These are phyloP conservation scores for Casuarina glauca DNA, from an alignment of 306 rosid genomes.

Conservation along the genomic window DNA sequence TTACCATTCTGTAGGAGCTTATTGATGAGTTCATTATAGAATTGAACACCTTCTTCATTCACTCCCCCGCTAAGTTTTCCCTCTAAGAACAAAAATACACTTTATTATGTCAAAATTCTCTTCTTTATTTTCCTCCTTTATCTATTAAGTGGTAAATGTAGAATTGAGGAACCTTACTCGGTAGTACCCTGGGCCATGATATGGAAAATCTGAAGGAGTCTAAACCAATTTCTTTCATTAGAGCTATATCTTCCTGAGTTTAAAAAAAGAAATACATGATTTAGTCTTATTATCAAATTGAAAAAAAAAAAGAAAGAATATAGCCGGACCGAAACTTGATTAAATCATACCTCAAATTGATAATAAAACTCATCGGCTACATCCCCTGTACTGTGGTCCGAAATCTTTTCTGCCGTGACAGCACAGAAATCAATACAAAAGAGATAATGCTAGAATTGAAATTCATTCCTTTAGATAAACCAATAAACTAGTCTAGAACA, in stretches of 20 bases:
- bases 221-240: slow-evolving; percentile 49
- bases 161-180: slow-evolving; percentile 28
- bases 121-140: not conserved
- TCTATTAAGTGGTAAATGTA: not conserved
- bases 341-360: slow-evolving; percentile 38
- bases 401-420: slow-evolving; percentile 43
- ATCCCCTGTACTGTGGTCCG: slow-evolving; percentile 38
- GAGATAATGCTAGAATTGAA: not conserved
- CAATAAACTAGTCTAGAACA: too few relatives aligned
- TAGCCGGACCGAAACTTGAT: too few relatives aligned
- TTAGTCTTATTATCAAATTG: not conserved
- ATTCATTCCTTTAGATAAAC: too few relatives aligned
- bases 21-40: slow-evolving; percentile 53
- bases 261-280: not conserved
- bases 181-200: slow-evolving; percentile 59
- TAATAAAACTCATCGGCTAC: slow-evolving; percentile 42
- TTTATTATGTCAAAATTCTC: not conserved
- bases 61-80: slow-evolving; percentile 28
- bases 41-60: slow-evolving; percentile 39
- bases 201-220: slow-evolving; percentile 59
- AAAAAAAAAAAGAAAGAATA: too few relatives aligned
- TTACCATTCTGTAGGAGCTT: slow-evolving; percentile 46
- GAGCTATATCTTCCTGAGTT: slow-evolving; percentile 41
- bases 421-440: not conserved
- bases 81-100: slow-evolving; percentile 6